Percentiles rank a stretch among this genome's conserved stretches.
These are phyloP conservation scores for Corallochytrium limacisporum DNA, from an alignment of 78 protist genomes.

Conservation along the genomic window DNA sequence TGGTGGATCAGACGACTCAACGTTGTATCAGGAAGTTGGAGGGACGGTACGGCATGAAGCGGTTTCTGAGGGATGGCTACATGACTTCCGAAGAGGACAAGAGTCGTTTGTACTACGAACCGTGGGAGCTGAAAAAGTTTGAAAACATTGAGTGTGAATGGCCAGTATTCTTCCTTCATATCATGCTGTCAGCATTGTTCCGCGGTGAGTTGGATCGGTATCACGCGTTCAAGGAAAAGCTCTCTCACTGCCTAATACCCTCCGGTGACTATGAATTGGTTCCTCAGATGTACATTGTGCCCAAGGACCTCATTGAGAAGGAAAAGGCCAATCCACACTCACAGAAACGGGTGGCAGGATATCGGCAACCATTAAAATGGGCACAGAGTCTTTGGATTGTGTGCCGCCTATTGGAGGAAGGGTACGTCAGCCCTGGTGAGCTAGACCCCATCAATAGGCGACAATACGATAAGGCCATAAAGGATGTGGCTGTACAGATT, in stretches of 20 bases:
- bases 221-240: no score
- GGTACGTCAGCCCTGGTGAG: neutral
- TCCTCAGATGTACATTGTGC: slow-evolving; percentile 2
- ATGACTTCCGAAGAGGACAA: slow-evolving; percentile 19
- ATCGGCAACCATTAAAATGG: neutral
- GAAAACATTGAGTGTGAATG: slow-evolving; percentile 32
- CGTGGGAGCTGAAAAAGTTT: slow-evolving; percentile 10
- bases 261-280: no score
- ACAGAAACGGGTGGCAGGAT: neutral
- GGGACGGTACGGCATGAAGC: slow-evolving; percentile 21
- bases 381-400: slow-evolving; percentile 7
- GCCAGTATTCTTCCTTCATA: slow-evolving; percentile 16
- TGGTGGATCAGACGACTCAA: neutral
- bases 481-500: slow-evolving; percentile 2
- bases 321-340: neutral
- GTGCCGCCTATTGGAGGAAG: neutral
- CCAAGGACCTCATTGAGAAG: neutral
- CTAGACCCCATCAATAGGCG: slow-evolving; percentile 14
- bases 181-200: neutral
- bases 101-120: slow-evolving; percentile 20
- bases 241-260: no score
- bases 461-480: no score
- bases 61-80: slow-evolving; percentile 30
- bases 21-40: neutral
- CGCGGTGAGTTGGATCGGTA: slow-evolving; percentile 6